These are phyloP conservation scores for Sanguinoderma infundibulare DNA, from an alignment of 1,284 basidiomycete genomes.

Conservation along the genomic window DNA sequence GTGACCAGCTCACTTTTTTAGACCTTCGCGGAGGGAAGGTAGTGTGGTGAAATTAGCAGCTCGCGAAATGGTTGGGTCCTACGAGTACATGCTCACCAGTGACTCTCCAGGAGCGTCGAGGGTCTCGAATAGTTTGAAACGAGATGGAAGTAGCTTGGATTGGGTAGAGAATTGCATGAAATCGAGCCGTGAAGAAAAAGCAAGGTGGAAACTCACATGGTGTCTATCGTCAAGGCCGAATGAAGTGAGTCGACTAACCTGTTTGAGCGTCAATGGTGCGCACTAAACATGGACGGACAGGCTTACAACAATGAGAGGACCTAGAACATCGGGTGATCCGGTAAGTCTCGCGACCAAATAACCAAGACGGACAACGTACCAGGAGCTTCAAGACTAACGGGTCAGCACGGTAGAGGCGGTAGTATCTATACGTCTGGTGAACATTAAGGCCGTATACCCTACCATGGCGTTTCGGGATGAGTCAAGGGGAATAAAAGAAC, in stretches of 20 bases:
- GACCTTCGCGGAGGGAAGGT: background rate
- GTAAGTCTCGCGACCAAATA: background rate
- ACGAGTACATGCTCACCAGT: background rate
- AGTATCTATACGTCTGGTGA: background rate
- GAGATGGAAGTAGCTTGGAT: background rate
- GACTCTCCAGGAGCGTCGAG: background rate
- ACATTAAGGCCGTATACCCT: constrained; percentile 1
- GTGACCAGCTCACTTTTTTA: background rate
- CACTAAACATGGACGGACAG: background rate
- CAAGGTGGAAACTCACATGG: background rate
- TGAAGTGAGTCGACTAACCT: background rate
- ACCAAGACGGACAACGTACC: background rate
- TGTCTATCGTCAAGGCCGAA: background rate
- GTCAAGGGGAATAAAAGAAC: background rate
- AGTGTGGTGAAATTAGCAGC: background rate
- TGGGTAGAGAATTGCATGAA: background rate
- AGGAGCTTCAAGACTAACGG: background rate
- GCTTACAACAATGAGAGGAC: background rate
- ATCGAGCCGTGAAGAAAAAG: no score
- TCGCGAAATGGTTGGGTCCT: background rate
- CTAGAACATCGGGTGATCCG: background rate
- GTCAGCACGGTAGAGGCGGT: background rate
- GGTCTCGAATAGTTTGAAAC: background rate
- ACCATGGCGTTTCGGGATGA: background rate
- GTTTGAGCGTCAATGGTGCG: background rate